phyloP scores from a whole-genome alignment of 441 rosid species.

The Corymbia citriodora region DNA sequence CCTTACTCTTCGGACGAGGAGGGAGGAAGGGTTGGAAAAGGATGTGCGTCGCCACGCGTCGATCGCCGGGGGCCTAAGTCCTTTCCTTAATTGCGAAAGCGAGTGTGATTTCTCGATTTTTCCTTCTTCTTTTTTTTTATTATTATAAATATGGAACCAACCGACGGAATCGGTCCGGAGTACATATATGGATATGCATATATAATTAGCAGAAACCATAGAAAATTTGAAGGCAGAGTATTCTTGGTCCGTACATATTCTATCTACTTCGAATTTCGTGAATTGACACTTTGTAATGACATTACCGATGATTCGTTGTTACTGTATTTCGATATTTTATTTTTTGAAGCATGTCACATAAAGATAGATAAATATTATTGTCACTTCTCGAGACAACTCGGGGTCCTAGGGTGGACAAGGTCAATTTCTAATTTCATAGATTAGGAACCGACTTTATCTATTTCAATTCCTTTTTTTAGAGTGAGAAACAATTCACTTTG shows the following conservation, averaged over 20 bases:
- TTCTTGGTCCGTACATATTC: background rate
- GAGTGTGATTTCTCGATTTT: background rate
- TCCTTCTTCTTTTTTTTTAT: background rate
- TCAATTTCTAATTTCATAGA: background rate
- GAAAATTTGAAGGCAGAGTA: background rate
- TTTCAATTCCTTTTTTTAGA: background rate
- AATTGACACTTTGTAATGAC: background rate
- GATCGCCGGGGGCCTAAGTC: accelerated
- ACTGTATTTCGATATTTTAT: background rate
- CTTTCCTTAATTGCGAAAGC: background rate
- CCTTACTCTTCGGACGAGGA: background rate
- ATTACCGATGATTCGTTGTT: background rate
- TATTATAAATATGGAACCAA: background rate
- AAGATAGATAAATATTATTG: background rate
- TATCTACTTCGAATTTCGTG: background rate
- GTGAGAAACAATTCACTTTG: accelerated
- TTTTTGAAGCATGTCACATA: background rate
- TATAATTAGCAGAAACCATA: background rate
- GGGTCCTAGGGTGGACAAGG: background rate
- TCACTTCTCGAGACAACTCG: background rate
- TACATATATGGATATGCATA: background rate
- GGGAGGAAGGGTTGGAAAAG: background rate
- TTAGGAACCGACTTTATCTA: accelerated
- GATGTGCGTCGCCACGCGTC: background rate
- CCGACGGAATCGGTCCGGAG: background rate